phyloP scores from a whole-genome alignment of 805 yeast genomes.

The Ogataea wickerhamii region DNA sequence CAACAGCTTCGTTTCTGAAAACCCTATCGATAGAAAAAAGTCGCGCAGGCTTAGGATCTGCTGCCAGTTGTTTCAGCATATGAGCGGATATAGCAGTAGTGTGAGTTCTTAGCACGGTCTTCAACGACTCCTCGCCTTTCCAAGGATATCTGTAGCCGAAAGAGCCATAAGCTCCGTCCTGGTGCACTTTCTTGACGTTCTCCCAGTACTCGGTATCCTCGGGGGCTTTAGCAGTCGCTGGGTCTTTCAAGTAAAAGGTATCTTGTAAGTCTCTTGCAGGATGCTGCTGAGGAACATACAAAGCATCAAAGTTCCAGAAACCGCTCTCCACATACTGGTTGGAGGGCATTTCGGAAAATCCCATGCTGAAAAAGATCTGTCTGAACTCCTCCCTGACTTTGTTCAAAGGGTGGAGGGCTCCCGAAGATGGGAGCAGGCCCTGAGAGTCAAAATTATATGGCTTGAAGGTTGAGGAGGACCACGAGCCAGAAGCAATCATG shows the following conservation, averaged over 20 bases:
- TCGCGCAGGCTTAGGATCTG: conserved; percentile 85
- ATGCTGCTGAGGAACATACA: conserved; percentile 98
- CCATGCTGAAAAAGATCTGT: conserved; percentile 96
- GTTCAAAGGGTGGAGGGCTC: conserved; percentile 94
- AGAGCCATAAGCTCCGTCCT: conserved; percentile 87
- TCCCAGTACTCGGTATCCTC: conserved; percentile 75
- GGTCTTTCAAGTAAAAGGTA: conserved; percentile 96
- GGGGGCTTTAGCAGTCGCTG: conserved; percentile 75
- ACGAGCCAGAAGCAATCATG: conserved; percentile 77
- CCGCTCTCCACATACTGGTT: conserved; percentile 97
- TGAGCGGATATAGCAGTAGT: conserved; percentile 91
- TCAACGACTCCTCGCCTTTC: conserved; percentile 86
- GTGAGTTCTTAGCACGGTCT: conserved; percentile 94
- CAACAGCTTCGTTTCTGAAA: conserved; percentile 99
- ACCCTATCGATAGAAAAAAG: conserved; percentile 96
- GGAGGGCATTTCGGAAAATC: conserved; percentile 98
- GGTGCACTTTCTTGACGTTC: conserved; percentile 79
- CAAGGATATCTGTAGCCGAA: conserved; percentile 98
- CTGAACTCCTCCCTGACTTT: conserved; percentile 97
- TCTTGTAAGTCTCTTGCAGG: conserved; percentile 99
- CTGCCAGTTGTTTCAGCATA: conserved; percentile 83
- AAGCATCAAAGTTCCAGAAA: conserved; percentile 97
- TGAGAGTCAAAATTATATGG: conserved; percentile 95
- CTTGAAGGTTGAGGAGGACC: conserved; percentile 84
- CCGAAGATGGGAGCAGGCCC: conserved; percentile 81